These are phyloP conservation scores for Lichtheimia ramosa DNA, from an alignment of 371 early-diverging fungal species.

Conservation along the genomic window DNA sequence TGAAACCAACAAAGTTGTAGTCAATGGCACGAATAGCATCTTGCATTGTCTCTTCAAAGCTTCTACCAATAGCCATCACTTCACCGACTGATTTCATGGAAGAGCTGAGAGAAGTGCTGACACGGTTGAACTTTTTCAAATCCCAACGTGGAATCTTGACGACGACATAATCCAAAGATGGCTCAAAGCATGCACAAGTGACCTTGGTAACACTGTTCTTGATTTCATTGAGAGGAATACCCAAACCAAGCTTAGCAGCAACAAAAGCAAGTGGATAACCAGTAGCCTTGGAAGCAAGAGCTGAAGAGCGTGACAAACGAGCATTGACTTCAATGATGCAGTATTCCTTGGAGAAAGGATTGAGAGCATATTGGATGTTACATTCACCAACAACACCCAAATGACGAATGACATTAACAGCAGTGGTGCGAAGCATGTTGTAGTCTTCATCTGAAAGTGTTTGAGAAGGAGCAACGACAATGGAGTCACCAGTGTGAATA, in stretches of 20 bases:
- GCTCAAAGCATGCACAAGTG: constrained; percentile 95
- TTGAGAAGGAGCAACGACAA: constrained; percentile 94
- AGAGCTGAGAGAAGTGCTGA: constrained; percentile 82
- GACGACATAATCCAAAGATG: constrained; percentile 90
- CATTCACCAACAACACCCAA: constrained; percentile 96
- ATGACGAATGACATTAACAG: constrained; percentile 80
- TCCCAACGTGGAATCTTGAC: constrained; percentile 98
- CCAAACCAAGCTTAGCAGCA: constrained; percentile 94
- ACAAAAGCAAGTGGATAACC: constrained; percentile 98
- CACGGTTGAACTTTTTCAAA: constrained; percentile 90
- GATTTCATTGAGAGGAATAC: constrained; percentile 84
- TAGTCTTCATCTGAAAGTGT: constrained; percentile 94
- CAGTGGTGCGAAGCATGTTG: constrained; percentile 92
- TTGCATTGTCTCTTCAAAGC: constrained; percentile 95
- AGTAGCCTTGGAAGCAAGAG: constrained; percentile 96
- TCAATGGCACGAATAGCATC: constrained; percentile 96
- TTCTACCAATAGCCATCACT: constrained; percentile 95
- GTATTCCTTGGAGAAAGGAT: constrained; percentile 90
- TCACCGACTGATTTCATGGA: constrained; percentile 97
- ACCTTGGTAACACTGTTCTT: constrained; percentile 90
- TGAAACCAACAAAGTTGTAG: constrained; percentile 81
- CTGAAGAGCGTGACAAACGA: constrained; percentile 87
- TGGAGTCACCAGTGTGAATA: constrained; percentile 96
- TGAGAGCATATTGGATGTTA: constrained; percentile 95
- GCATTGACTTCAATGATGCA: constrained; percentile 97